These are phyloP conservation scores for Claviceps digitariae DNA, from an alignment of 2,329 filamentous ascomycete species.

Conservation along the genomic window DNA sequence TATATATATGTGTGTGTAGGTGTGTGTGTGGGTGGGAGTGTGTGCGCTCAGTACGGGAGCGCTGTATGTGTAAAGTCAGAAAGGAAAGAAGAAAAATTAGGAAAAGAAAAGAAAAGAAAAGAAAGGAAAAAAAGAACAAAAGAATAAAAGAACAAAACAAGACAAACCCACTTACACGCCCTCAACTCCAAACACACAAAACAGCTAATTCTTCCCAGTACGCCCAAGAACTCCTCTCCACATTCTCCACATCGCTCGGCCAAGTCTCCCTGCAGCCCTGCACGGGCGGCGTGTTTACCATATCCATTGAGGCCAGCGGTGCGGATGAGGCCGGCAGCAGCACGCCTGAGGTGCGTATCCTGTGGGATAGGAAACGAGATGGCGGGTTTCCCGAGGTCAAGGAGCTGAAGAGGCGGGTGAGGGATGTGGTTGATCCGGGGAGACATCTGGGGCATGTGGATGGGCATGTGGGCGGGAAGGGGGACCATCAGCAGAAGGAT, in stretches of 20 bases:
- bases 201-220: conserved; percentile 44
- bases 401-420: conserved; percentile 70
- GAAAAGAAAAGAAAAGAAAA: too few species aligned
- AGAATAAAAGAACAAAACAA: not conserved
- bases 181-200: not conserved
- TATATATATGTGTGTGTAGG: too few species aligned
- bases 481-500: too few species aligned
- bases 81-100: too few species aligned
- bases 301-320: conserved; percentile 39
- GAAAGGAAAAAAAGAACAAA: too few species aligned
- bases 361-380: conserved; percentile 83
- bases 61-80: too few species aligned
- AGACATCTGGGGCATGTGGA: conserved; percentile 75
- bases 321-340: not conserved
- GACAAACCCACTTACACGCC: too few species aligned
- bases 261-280: conserved; percentile 78
- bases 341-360: conserved; percentile 21
- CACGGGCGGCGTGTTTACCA: conserved; percentile 71
- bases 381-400: conserved; percentile 93
- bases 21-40: too few species aligned
- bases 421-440: conserved; percentile 68
- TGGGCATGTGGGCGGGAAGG: conserved; percentile 22
- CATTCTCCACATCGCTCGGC: conserved; percentile 70
- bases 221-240: conserved; percentile 89
- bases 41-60: too few species aligned